Evolutionary conservation across 1,284 basidiomycete species (phyloP), one percentile per base, ranked within the genome.

Genomic region (Coniferiporia sulphurascens): DNA sequence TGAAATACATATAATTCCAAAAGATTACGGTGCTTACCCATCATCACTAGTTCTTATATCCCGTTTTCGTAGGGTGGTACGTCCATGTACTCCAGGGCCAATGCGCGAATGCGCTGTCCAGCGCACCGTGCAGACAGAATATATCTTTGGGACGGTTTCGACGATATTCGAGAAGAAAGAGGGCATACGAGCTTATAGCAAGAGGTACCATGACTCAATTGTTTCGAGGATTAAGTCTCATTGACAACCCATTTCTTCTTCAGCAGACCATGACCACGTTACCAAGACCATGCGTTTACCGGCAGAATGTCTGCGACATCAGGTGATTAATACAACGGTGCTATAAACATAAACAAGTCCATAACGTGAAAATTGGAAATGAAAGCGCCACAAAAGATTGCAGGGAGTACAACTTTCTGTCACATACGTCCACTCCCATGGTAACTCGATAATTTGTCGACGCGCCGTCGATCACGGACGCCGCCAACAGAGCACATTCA

Each of bases 341-440:
- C 38, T 41, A 41, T 15, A 15, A 41, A 41, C 38, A 41, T 15
- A 15, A 41, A 41, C 38, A 15, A 41, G 38, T 12, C 38, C 38
- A 41, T 10, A 12, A 41, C 38, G 9, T 41, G 9, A 41, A 41
- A 15, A 10, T 41, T 41, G 38, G 15, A 41, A 41, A 41, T 15
- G 38, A 41, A 41, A 8, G 15, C 38, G 15, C 15, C 15, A 12
- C 15, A 15, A 3, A 8, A 15, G 38, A 41, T 15, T 41, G 12
- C 12, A 10, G 15, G 7, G 2, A 15, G 38, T 12, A n/a, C 22
- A 19, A 41, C 48, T 45, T 48, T 46, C 49, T 41, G 38, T 41
- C 38, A 41, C 54, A 32, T 45, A 58, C 56, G 56, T 58, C 56
- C 56, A 58, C 56, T 58, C 56, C 56, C 56, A 58, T 58, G 56